Evolutionary conservation across 2,329 filamentous ascomycete species (phyloP).

Genomic region (Penicillium italicum): DNA sequence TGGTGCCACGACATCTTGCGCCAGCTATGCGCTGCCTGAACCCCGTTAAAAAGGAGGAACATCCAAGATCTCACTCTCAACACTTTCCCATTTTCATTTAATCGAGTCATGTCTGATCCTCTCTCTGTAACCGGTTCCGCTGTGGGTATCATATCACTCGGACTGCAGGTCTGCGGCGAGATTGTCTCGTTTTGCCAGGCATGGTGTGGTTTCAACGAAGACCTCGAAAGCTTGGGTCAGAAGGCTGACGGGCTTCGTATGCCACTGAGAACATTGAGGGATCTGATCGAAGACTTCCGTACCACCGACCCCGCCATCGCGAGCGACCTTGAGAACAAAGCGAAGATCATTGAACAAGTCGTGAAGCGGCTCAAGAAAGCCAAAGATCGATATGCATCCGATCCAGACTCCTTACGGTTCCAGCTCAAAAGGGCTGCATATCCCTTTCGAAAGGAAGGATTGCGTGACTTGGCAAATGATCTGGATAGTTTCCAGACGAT

Average conservation of each 20-base stretch:
- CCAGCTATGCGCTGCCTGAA: background rate
- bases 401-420: background rate
- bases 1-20: background rate
- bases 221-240: background rate
- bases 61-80: background rate
- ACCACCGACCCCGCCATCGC: background rate
- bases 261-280: background rate
- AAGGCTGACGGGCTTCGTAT: background rate
- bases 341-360: background rate
- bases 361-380: background rate
- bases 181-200: background rate
- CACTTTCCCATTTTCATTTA: background rate
- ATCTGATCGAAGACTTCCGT: background rate
- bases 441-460: background rate
- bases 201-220: background rate
- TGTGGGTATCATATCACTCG: background rate
- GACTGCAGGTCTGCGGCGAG: background rate
- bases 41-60: background rate
- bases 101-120: background rate
- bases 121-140: background rate
- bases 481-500: background rate
- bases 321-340: background rate
- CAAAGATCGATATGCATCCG: background rate
- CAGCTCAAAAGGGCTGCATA: background rate
- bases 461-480: background rate